These are phyloP conservation scores for Gymnopilus junonius DNA, from an alignment of 768 basidiomycete genomes.

Conservation along the genomic window DNA sequence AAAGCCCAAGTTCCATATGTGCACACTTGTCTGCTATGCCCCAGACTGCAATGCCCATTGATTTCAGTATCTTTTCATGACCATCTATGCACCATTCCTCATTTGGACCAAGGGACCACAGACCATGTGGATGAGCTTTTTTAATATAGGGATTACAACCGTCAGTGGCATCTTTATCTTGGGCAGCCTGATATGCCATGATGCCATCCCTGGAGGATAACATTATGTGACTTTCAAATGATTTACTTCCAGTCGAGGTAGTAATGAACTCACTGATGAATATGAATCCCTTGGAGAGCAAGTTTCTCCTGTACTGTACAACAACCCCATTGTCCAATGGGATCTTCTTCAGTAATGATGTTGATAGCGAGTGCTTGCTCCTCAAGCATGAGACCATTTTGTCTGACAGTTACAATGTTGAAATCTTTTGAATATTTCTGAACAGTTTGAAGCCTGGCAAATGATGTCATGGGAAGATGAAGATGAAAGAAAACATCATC, in stretches of 20 bases:
- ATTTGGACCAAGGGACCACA: constrained; percentile 31
- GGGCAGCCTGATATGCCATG: not conserved
- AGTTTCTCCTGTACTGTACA: constrained; percentile 21
- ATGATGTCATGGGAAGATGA: not conserved
- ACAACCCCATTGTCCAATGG: constrained; percentile 14
- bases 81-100: constrained; percentile 35
- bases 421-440: constrained; percentile 8
- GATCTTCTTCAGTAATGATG: constrained; percentile 15
- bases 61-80: constrained; percentile 28
- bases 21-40: constrained; percentile 28
- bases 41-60: constrained; percentile 31
- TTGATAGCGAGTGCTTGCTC: constrained; percentile 12
- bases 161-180: constrained; percentile 11
- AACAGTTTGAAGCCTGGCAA: constrained; percentile 5
- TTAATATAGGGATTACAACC: constrained; percentile 20
- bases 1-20: constrained; percentile 22
- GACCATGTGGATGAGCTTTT: constrained; percentile 24
- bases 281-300: constrained; percentile 12
- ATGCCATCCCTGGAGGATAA: constrained; percentile 13
- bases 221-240: not conserved
- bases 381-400: not conserved
- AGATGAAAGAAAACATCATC: not conserved
- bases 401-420: constrained; percentile 8
- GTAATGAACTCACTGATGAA: constrained; percentile 9
- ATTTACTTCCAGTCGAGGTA: not conserved